Evolutionary conservation across 2,329 filamentous ascomycete species (phyloP), one percentile per base, ranked within the genome.

Genomic region (Emydomyces testavorans): DNA sequence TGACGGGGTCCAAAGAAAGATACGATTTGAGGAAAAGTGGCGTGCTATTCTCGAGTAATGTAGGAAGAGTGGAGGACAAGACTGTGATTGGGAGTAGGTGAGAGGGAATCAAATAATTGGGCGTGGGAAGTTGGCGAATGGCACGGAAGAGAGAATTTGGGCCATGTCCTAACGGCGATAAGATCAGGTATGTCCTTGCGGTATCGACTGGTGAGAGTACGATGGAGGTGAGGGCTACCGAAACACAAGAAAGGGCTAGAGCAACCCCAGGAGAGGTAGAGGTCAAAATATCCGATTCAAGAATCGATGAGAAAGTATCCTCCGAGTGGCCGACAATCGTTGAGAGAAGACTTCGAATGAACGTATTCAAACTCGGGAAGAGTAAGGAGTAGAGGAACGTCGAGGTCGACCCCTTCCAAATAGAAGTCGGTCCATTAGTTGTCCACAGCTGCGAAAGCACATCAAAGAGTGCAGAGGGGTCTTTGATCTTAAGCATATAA

Each of bases 351-450:
- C 87, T 92, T 58, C 88, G 79, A 7, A 89, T 85, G 81, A 93
- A 98, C 57, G 86, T 89, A 63, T 96, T 92, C 24, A 94, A 71
- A 6, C 93, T 82, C 8, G 87, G 87, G 53, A 89, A 78, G 15
- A 96, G 74, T 39, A 95, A 78, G 0, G 82, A 85, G 67, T 96
- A 94, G 42, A 96, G 73, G 60, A 96, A 98, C 1, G 88, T 93
- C 11, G 85, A 80, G 62, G 96, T 96, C 31, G 88, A 86, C 6
- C 83, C 77, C 64, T 95, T 95, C 89, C 90, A 98, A 4, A 95
- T 81, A 3, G 92, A 92, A 75, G 88, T 89, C 0, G 82, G 82
- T 29, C 88, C 86, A 62, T 94, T 90, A 56, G 84, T 90, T 40
- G 82, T 76, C 85, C 92, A 96, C 16, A 96, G 70, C 62, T 93